Evolutionary conservation across 805 yeast genomes (phyloP).

Genomic region (Metschnikowia reukaufii): DNA sequence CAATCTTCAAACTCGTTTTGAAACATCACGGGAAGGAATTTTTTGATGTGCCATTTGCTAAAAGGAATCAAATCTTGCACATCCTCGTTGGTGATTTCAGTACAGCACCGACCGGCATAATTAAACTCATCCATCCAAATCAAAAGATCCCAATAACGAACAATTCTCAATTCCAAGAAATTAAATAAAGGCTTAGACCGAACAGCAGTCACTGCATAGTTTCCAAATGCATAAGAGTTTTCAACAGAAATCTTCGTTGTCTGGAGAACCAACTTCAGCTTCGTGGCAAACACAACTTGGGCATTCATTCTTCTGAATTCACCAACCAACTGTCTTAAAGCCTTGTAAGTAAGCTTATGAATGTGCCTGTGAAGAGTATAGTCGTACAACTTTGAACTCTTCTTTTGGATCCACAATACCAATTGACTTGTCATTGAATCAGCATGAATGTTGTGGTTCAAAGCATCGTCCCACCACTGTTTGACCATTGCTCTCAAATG

Average conservation of each 20-base stretch:
- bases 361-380: constrained; percentile 81
- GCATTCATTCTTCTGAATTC: constrained; percentile 84
- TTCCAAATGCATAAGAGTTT: constrained; percentile 88
- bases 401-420: constrained; percentile 82
- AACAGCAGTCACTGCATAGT: constrained; percentile 73
- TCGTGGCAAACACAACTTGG: constrained; percentile 71
- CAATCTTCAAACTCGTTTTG: constrained; percentile 87
- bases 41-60: constrained; percentile 75
- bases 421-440: constrained; percentile 81
- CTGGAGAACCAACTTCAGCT: constrained; percentile 68
- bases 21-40: constrained; percentile 69
- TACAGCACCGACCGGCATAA: constrained; percentile 70
- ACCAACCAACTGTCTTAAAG: constrained; percentile 73
- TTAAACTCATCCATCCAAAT: constrained; percentile 94
- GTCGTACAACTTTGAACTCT: constrained; percentile 73
- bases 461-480: constrained; percentile 92
- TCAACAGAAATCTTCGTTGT: constrained; percentile 79
- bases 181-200: constrained; percentile 80
- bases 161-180: constrained; percentile 71
- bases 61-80: constrained; percentile 48
- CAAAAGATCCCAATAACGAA: constrained; percentile 86
- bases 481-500: constrained; percentile 75
- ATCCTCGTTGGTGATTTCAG: constrained; percentile 44
- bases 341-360: constrained; percentile 80
- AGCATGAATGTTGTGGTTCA: constrained; percentile 64